Evolutionary conservation across 345 rosid genomes (phyloP), one percentile per base, ranked within the genome.

Genomic region (Moricandia moricandioides): DNA sequence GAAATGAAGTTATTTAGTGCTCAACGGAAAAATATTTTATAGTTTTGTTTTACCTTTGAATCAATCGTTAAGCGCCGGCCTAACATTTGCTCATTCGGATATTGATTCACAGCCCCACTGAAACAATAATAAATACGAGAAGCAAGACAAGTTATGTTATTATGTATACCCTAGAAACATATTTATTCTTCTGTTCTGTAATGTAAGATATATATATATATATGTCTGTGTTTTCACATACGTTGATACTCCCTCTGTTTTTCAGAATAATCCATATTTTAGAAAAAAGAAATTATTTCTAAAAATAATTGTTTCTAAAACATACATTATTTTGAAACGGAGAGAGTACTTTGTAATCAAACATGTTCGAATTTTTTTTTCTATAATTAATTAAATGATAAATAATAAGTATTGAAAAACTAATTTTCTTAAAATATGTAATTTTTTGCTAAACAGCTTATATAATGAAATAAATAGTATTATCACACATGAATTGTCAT

Each of bases 31-130:
- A 43, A 16, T 12, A 69, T 8, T 45, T 8, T 17, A 26, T 55
- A 16, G 8, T 21, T 21, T 34, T 9, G 8, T n/a, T 13, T 27
- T 69, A 90, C 99, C 91, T 92, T 88, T 24, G 92, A 88, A 75
- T 92, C 96, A 67, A 63, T 69, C 14, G 71, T 70, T 67, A 82
- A 64, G 12, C 97, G 93, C 39, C 86, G 85, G 17, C 99, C 99
- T 33, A 92, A 83, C 96, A 92, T 83, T 78, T 78, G 82, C 71
- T 71, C 80, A 8, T 77, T 72, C 3, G 99, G 92, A 45, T 37
- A 80, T 73, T 77, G 81, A 35, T 82, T 66, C 7, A 74, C 85
- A 4, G 97, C 69, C 51, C 81, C 91, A 16, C 99, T 95, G 80
- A 62, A 68, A 12, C 6, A 5, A 60, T 4, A 56, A 35, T 6